These are phyloP conservation scores for Helicocarpus griseus DNA, from an alignment of 2,329 filamentous ascomycete genomes.

Conservation along the genomic window DNA sequence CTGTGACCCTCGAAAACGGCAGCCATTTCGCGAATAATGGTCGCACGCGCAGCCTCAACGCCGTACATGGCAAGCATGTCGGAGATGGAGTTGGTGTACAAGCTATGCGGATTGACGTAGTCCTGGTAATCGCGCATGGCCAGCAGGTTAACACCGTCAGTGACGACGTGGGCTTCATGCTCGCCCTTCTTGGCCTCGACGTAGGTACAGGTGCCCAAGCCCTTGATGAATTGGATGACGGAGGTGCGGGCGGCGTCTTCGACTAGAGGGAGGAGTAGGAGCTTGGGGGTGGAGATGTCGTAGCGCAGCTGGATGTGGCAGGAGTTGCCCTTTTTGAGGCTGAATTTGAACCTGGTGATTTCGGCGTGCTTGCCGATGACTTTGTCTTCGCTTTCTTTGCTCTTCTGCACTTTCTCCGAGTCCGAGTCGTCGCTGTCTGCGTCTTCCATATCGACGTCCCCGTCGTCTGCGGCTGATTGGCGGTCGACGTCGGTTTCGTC, in stretches of 20 bases:
- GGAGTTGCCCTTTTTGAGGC: slow-evolving; percentile 61
- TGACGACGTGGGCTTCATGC: slow-evolving; percentile 54
- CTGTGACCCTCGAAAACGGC: slow-evolving; percentile 83
- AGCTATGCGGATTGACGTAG: slow-evolving; percentile 73
- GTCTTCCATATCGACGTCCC: slow-evolving; percentile 28
- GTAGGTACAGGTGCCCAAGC: slow-evolving; percentile 63
- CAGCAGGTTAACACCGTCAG: slow-evolving; percentile 74
- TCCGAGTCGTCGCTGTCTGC: slow-evolving; percentile 32
- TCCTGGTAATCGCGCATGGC: slow-evolving; percentile 86
- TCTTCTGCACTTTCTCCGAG: slow-evolving; percentile 30
- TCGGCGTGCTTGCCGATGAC: slow-evolving; percentile 56
- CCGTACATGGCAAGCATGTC: slow-evolving; percentile 79
- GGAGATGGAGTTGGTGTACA: slow-evolving; percentile 87
- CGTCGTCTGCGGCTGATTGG: slow-evolving; percentile 18
- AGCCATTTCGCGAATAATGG: slow-evolving; percentile 77
- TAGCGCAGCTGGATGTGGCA: slow-evolving; percentile 80
- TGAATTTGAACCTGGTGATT: slow-evolving; percentile 69
- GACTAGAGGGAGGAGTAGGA: slow-evolving; percentile 85
- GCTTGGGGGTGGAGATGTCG: slow-evolving; percentile 68
- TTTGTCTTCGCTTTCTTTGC: slow-evolving; percentile 49
- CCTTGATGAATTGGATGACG: slow-evolving; percentile 76
- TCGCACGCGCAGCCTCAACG: slow-evolving; percentile 81
- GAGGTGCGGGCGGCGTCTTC: slow-evolving; percentile 69
- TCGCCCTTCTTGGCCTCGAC: slow-evolving; percentile 47
- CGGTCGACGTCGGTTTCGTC: slow-evolving; percentile 40